Evolutionary conservation across 345 rosid species (phyloP).

Genomic region (Heritiera littoralis): DNA sequence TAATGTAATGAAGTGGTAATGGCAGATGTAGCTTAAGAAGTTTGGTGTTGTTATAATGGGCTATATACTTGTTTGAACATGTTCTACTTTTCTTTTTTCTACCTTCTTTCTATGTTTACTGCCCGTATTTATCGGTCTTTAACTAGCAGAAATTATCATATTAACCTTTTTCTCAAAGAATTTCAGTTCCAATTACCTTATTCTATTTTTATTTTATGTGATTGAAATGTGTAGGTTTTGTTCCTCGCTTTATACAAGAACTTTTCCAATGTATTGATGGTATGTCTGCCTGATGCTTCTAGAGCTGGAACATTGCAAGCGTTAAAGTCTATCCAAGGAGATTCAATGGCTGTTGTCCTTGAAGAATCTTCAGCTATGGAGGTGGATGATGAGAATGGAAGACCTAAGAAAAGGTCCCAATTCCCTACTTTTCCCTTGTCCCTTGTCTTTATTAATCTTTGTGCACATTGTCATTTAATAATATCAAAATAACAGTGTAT

Average conservation of each 20-base stretch:
- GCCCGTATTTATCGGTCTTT: background rate
- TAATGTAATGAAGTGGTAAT: background rate
- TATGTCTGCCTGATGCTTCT: slow-evolving; percentile 82
- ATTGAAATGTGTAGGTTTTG: slow-evolving; percentile 49
- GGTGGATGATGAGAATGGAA: slow-evolving; percentile 68
- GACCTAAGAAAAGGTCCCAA: slow-evolving; percentile 45
- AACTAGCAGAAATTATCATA: background rate
- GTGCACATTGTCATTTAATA: background rate
- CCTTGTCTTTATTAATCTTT: background rate
- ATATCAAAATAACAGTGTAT: background rate
- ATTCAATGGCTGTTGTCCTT: slow-evolving; percentile 55
- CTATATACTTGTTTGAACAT: background rate
- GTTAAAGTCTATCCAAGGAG: slow-evolving; percentile 53
- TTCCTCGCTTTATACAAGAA: slow-evolving; percentile 64
- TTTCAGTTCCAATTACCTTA: background rate
- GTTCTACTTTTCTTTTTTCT: background rate
- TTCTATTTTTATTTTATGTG: slow-evolving; percentile 14
- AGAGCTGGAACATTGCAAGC: slow-evolving; percentile 55
- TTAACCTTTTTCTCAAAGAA: background rate
- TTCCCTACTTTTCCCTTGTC: too few species aligned
- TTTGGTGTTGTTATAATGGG: too few species aligned
- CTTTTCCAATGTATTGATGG: slow-evolving; percentile 67
- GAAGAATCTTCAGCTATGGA: slow-evolving; percentile 76
- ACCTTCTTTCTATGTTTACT: background rate
- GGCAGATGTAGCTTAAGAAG: background rate